Conservation (phyloP, 352 stramenopile species). For the Phytopythium sindhum region DNA sequence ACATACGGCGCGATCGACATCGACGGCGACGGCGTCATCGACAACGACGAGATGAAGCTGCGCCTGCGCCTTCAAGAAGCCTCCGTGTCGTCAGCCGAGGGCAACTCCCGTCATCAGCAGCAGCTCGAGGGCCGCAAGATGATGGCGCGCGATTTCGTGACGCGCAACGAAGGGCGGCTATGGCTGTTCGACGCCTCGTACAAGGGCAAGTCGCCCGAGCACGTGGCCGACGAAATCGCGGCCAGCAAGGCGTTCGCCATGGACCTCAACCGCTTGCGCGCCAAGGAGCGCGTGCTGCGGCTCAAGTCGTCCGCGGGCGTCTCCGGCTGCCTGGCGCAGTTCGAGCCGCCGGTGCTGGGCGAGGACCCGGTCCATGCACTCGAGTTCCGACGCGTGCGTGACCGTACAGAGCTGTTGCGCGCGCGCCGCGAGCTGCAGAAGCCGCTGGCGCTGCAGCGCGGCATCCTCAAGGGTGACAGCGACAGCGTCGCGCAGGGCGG, state of each 20-base stretch:
- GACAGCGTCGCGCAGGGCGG: not conserved
- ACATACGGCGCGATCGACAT: conserved; percentile 53
- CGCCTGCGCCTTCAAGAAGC: conserved; percentile 42
- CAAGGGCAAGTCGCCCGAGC: conserved; percentile 25
- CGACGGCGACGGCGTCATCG: conserved; percentile 56
- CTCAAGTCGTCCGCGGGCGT: conserved; percentile 62
- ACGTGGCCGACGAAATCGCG: conserved; percentile 50
- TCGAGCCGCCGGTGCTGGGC: conserved; percentile 18
- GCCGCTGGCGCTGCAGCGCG: conserved; percentile 31
- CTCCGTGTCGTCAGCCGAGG: conserved; percentile 12
- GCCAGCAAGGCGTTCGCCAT: conserved; percentile 33
- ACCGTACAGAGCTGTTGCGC: conserved; percentile 49
- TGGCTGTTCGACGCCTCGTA: conserved; percentile 55
- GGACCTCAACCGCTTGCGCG: conserved; percentile 50
- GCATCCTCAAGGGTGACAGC: conserved; percentile 1
- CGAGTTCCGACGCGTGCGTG: conserved; percentile 46
- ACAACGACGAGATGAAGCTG: conserved; percentile 64
- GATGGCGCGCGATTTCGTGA: conserved; percentile 62
- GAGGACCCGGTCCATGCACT: conserved; percentile 30
- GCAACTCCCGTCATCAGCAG: conserved; percentile 23
- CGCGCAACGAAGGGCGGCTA: conserved; percentile 49
- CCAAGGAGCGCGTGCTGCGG: conserved; percentile 56
- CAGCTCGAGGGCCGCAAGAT: conserved; percentile 49
- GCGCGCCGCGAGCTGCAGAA: conserved; percentile 49
- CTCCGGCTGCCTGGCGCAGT: conserved; percentile 47